These are phyloP conservation scores for Diaporthe nobilis DNA, from an alignment of 2,329 filamentous ascomycete genomes.

Conservation along the genomic window DNA sequence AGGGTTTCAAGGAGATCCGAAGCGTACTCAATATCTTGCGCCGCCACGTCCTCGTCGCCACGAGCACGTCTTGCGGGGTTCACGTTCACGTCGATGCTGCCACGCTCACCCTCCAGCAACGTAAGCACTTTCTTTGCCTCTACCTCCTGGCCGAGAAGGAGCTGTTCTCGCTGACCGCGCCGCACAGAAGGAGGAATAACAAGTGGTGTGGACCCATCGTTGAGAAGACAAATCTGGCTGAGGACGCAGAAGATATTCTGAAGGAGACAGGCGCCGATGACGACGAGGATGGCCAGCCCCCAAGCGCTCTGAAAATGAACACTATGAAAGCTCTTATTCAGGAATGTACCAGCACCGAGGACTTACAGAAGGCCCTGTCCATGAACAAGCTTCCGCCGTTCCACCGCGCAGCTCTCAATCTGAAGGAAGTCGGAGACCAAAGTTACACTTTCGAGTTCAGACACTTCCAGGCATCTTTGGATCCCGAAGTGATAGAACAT, in stretches of 20 bases:
- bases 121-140: neutral
- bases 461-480: constrained; percentile 7
- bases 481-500: neutral
- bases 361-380: neutral
- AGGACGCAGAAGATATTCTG: neutral
- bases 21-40: neutral
- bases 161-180: neutral
- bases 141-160: constrained; percentile 3
- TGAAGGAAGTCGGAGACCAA: neutral
- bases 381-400: neutral
- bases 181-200: neutral
- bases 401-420: neutral
- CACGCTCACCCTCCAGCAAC: neutral
- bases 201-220: neutral
- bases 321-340: neutral
- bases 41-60: neutral
- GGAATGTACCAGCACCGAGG: neutral
- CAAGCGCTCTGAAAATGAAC: neutral
- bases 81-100: neutral
- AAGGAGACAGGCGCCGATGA: neutral
- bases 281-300: neutral
- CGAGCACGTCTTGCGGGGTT: neutral
- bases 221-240: neutral
- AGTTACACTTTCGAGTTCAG: constrained; percentile 19
- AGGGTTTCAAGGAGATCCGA: neutral